phyloP scores from a whole-genome alignment of 176 grass and related monocot genomes.

The Aegilops sharonensis region DNA sequence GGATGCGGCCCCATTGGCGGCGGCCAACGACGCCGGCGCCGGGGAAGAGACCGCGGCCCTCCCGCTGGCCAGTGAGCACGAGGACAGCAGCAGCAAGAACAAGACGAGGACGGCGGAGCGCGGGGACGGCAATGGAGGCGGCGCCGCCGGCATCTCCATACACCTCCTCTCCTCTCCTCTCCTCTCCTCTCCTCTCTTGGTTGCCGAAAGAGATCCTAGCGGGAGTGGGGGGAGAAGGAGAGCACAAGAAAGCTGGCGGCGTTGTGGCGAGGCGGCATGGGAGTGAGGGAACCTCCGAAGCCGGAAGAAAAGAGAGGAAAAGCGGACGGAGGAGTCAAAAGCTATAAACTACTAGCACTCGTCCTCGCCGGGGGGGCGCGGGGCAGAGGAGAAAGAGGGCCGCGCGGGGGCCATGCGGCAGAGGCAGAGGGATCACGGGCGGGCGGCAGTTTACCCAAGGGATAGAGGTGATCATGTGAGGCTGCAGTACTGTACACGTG shows the following conservation, averaged over 20 bases:
- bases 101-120: background rate
- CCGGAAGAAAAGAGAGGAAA: background rate
- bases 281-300: background rate
- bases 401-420: conserved; percentile 2
- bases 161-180: too few relatives aligned
- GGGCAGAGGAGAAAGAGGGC: background rate
- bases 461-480: background rate
- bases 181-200: too few relatives aligned
- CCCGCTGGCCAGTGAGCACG: conserved; percentile 7
- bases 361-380: background rate
- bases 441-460: background rate
- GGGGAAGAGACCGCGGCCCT: background rate
- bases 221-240: background rate
- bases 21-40: background rate
- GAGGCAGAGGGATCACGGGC: conserved; percentile 5
- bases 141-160: background rate
- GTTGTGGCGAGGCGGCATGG: conserved; percentile 1
- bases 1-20: background rate
- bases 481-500: background rate
- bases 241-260: conserved; percentile 21
- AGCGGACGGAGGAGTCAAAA: background rate
- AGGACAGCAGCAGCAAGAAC: background rate
- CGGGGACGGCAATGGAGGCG: conserved; percentile 11
- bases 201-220: too few relatives aligned
- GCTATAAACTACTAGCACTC: too few relatives aligned